These are phyloP conservation scores for Misopates orontium DNA, from an alignment of 257 asterid species.

Conservation along the genomic window DNA sequence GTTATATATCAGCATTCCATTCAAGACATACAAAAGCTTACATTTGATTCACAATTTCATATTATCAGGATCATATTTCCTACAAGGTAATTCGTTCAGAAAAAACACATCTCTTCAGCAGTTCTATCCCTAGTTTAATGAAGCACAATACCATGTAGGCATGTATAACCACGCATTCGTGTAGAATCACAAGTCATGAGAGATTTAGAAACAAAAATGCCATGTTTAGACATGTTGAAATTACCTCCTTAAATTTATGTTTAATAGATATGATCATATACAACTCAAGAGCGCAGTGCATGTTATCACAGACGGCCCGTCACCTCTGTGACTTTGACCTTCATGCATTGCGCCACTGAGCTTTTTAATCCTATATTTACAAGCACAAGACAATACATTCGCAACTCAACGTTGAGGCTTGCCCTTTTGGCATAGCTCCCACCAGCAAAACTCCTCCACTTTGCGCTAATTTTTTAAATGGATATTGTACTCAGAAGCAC, in stretches of 20 bases:
- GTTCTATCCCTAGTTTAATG: too few species aligned
- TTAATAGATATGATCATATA: constrained; percentile 50
- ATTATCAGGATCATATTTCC: too few species aligned
- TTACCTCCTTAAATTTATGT: constrained; percentile 41
- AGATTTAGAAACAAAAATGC: constrained; percentile 40
- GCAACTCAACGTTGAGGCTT: constrained; percentile 31
- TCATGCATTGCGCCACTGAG: constrained; percentile 49
- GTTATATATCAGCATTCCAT: too few species aligned
- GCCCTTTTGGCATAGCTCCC: constrained; percentile 59
- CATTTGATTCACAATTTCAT: too few species aligned
- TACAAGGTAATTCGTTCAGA: too few species aligned
- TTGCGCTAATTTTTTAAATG: constrained; percentile 11
- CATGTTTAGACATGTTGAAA: constrained; percentile 26
- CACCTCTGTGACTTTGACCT: constrained; percentile 94
- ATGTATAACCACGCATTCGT: too few species aligned
- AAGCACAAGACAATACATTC: constrained; percentile 32
- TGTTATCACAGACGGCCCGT: constrained; percentile 64
- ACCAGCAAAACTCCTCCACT: constrained; percentile 43
- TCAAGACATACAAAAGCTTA: too few species aligned
- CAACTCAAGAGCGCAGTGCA: constrained; percentile 40
- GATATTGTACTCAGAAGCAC: constrained; percentile 4
- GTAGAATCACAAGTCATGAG: too few species aligned
- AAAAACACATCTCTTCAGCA: too few species aligned
- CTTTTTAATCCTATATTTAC: constrained; percentile 66
- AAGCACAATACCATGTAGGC: too few species aligned